Evolutionary conservation across 768 basidiomycete species (phyloP).

Genomic region (Rhodocollybia butyracea): DNA sequence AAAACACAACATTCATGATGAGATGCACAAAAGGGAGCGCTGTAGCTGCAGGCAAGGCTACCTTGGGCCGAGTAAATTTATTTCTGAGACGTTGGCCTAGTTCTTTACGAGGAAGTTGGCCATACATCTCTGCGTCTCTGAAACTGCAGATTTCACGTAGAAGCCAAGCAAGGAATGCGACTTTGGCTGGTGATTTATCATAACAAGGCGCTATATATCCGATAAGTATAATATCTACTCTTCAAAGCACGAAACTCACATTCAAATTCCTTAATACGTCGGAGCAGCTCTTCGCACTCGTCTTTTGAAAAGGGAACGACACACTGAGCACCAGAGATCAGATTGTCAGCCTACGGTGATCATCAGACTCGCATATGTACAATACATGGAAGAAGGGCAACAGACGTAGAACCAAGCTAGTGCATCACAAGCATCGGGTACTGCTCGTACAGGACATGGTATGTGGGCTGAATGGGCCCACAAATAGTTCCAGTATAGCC

Average conservation of each 20-base stretch:
- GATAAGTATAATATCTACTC: background rate
- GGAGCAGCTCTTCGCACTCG: constrained; percentile 49
- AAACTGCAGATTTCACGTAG: constrained; percentile 50
- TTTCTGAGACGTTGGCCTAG: constrained; percentile 12
- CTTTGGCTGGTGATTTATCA: constrained; percentile 35
- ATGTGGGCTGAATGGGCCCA: constrained; percentile 47
- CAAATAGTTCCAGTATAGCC: constrained; percentile 52
- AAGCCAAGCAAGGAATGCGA: constrained; percentile 47
- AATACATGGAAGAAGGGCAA: background rate
- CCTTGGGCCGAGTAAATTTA: constrained; percentile 17
- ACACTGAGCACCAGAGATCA: constrained; percentile 40
- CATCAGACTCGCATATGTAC: background rate
- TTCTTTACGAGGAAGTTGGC: constrained; percentile 35
- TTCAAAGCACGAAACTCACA: constrained; percentile 15
- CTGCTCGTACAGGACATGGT: constrained; percentile 35
- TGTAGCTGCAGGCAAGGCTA: constrained; percentile 15
- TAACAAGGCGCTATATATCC: constrained; percentile 26
- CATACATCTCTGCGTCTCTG: constrained; percentile 43
- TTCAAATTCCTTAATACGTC: constrained; percentile 32
- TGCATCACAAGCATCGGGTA: constrained; percentile 45
- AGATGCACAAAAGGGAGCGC: constrained; percentile 29
- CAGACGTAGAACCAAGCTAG: constrained; percentile 48
- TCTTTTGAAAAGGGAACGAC: constrained; percentile 50
- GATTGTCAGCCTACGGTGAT: constrained; percentile 38
- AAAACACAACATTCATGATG: constrained; percentile 41